Evolutionary conservation across 2,329 filamentous ascomycete species (phyloP).

Genomic region (Sphaerulina populicola): DNA sequence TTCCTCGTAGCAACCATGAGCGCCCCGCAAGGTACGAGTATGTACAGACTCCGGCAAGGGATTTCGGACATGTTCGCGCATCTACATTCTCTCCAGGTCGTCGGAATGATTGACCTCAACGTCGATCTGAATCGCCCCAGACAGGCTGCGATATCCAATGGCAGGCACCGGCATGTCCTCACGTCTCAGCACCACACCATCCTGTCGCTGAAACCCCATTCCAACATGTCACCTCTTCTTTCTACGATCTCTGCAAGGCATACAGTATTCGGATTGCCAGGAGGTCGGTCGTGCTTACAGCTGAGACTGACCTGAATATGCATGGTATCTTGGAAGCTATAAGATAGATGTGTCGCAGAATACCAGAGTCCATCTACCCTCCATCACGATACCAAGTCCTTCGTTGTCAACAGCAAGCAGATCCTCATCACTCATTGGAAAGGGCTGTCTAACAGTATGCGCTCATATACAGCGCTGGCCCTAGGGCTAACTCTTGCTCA

Average conservation of each 20-base stretch:
- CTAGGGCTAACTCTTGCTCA: slow-evolving; percentile 26
- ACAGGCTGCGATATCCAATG: not conserved
- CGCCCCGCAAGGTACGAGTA: not conserved
- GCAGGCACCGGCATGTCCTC: not conserved
- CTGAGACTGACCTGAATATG: not conserved
- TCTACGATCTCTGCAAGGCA: slow-evolving; percentile 26
- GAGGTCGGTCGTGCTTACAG: not conserved
- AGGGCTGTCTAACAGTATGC: slow-evolving; percentile 22
- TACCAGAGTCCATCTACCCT: slow-evolving; percentile 1
- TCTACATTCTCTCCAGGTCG: slow-evolving; percentile 25
- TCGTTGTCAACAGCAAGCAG: slow-evolving; percentile 3
- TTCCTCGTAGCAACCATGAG: not conserved
- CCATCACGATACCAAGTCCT: slow-evolving; percentile 4
- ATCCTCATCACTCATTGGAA: slow-evolving; percentile 22
- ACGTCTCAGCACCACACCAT: slow-evolving; percentile 6
- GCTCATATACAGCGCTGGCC: slow-evolving; percentile 23
- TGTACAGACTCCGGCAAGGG: slow-evolving; percentile 22
- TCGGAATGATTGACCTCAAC: slow-evolving; percentile 27
- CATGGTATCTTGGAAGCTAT: not conserved
- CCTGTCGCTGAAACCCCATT: slow-evolving; percentile 14
- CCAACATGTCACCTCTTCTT: slow-evolving; percentile 20
- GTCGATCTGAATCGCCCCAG: slow-evolving; percentile 3
- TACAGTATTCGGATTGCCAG: not conserved
- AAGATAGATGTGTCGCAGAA: not conserved
- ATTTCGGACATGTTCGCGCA: slow-evolving; percentile 25